These are phyloP conservation scores for Penicillium pulvis DNA, from an alignment of 495 filamentous ascomycete species.

Conservation along the genomic window DNA sequence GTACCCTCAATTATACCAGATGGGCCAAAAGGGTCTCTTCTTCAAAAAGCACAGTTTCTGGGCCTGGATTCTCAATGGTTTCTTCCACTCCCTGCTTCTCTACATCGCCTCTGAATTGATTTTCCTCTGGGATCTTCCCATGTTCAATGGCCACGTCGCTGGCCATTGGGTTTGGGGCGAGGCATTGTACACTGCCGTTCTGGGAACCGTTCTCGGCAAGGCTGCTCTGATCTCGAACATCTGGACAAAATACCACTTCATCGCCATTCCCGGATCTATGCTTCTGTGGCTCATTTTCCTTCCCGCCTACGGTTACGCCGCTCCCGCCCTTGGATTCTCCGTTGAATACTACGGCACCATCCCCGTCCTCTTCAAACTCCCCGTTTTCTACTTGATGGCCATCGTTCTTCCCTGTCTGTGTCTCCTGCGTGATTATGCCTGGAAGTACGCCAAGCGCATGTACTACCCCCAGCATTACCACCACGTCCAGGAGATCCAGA, in stretches of 20 bases:
- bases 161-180: conserved; percentile 99
- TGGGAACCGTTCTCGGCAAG: conserved; percentile 92
- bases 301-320: conserved; percentile 86
- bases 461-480: conserved; percentile 96
- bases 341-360: conserved; percentile 85
- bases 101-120: conserved; percentile 84
- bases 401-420: conserved; percentile 79
- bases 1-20: conserved; percentile 93
- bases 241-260: conserved; percentile 98
- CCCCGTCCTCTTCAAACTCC: conserved; percentile 74
- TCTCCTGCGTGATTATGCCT: conserved; percentile 83
- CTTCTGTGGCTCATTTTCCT: conserved; percentile 89
- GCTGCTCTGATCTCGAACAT: conserved; percentile 93
- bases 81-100: conserved; percentile 92
- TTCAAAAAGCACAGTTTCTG: conserved; percentile 91
- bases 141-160: conserved; percentile 72
- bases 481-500: conserved; percentile 99
- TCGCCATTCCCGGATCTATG: conserved; percentile 94
- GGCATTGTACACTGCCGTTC: conserved; percentile 84
- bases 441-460: conserved; percentile 90
- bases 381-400: conserved; percentile 88
- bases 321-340: conserved; percentile 81
- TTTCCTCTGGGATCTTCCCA: conserved; percentile 74
- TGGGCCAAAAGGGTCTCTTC: conserved; percentile 89
- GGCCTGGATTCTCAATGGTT: conserved; percentile 89